Conservation (phyloP, 805 yeast species). For the Candida oleophila region DNA sequence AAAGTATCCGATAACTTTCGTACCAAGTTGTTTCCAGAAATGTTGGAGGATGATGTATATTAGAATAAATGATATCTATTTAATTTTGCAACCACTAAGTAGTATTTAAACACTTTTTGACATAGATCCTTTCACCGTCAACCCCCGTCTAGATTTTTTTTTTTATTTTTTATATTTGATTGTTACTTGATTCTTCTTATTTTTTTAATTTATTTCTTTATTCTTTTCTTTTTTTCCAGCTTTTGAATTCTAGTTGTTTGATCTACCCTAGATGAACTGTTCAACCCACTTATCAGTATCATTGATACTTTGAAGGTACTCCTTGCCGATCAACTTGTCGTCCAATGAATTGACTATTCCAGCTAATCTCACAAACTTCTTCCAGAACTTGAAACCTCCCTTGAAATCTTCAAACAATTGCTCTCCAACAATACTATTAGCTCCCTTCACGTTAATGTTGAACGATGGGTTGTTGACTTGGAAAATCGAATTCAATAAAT, state of each 20-base stretch:
- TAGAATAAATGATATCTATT: not conserved
- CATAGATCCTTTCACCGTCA: too few relatives aligned
- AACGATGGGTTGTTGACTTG: conserved; percentile 38
- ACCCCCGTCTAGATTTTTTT: not conserved
- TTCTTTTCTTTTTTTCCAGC: too few relatives aligned
- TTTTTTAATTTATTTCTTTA: too few relatives aligned
- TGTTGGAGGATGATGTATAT: not conserved
- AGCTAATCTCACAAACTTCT: conserved; percentile 26
- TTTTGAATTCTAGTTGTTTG: not conserved
- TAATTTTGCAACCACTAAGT: too few relatives aligned
- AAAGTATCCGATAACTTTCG: too few relatives aligned
- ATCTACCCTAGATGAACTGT: conserved; percentile 14
- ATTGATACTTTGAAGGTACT: conserved; percentile 19
- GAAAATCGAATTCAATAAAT: conserved; percentile 34
- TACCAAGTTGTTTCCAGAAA: too few relatives aligned
- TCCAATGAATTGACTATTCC: conserved; percentile 27
- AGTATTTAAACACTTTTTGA: too few relatives aligned
- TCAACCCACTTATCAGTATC: conserved; percentile 33
- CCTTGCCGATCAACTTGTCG: conserved; percentile 22
- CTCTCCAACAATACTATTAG: conserved; percentile 34
- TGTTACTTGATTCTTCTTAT: not conserved
- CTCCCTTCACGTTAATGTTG: conserved; percentile 42
- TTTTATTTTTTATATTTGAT: too few relatives aligned
- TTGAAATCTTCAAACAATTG: conserved; percentile 32
- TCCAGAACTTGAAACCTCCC: conserved; percentile 36